Evolutionary conservation across 106 monocot species (phyloP), one percentile per base, ranked within the genome.

Genomic region (Allium sativum): DNA sequence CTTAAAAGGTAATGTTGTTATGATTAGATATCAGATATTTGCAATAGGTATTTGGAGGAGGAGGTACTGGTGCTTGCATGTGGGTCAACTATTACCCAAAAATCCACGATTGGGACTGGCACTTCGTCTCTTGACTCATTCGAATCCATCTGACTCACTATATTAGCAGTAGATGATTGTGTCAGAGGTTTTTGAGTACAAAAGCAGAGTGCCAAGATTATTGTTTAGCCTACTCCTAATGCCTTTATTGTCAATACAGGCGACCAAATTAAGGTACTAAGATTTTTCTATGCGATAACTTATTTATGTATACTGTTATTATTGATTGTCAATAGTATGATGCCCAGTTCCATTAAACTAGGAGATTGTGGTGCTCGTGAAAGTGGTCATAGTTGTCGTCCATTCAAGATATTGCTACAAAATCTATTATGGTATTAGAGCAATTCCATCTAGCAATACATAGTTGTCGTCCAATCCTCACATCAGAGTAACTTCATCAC

Each of bases 161-260:
- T 84, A 8, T 75, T 84, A 14, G 66, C 79, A 15, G 72, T 59
- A 6, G 83, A 84, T 40, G 61, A 79, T 7, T 48, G 8, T 12
- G 79, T 84, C 17, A 56, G n/a, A 7, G n/a, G n/a, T n/a, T n/a
- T n/a, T 14, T 79, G 79, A 64, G 76, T 79, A 6, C 63, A 55
- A 10, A 68, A 40, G 40, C 69, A 48, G 7, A 72, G 43, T 3
- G 58, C n/a, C 0, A 79, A 79, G 83, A 42, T 84, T 53, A 66
- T 60, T 1, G 76, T 84, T 8, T 48, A 65, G 22, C 79, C 76
- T 13, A 51, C 73, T 7, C 56, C 64, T 18, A 66, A 67, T 22
- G 65, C 79, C 3, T 84, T 84, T 64, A 79, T 83, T 46, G 40
- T 83, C 48, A 83, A 83, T 45, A 21, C 79, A 10, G 83, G 75